These are phyloP conservation scores for Erysimum pusillum DNA, from an alignment of 441 rosid species.

Conservation along the genomic window DNA sequence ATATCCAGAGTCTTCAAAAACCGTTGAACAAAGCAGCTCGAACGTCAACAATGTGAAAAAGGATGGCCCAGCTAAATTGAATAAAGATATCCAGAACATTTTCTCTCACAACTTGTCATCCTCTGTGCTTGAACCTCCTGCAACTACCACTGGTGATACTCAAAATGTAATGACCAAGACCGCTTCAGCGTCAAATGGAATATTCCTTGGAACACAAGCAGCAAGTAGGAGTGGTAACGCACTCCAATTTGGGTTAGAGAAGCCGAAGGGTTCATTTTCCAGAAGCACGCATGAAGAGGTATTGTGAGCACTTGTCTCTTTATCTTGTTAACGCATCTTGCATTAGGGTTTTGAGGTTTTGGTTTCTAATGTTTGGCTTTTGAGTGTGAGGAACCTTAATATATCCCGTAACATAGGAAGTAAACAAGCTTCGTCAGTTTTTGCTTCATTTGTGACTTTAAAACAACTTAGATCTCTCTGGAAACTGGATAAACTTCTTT, in stretches of 20 bases:
- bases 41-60: slow-evolving; percentile 45
- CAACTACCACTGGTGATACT: slow-evolving; percentile 40
- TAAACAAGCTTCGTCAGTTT: neutral
- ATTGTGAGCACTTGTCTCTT: slow-evolving; percentile 1
- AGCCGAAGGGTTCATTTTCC: slow-evolving; percentile 47
- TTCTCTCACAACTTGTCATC: slow-evolving; percentile 46
- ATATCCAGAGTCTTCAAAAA: slow-evolving; percentile 54
- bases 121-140: slow-evolving; percentile 49
- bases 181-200: slow-evolving; percentile 51
- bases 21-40: slow-evolving; percentile 47
- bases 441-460: neutral
- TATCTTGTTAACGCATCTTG: slow-evolving; percentile 15
- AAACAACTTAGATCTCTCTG: neutral
- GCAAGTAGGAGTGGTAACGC: slow-evolving; percentile 38
- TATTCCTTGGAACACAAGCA: slow-evolving; percentile 35
- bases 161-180: slow-evolving; percentile 43
- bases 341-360: neutral
- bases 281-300: slow-evolving; percentile 39
- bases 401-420: slow-evolving; percentile 2
- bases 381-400: neutral
- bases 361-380: neutral
- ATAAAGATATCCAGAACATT: slow-evolving; percentile 50
- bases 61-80: slow-evolving; percentile 45
- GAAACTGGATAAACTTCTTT: neutral
- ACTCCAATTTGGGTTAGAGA: slow-evolving; percentile 49